Conservation (phyloP, 495 filamentous ascomycete genomes). For the Hypoxylon lienhwacheense region DNA sequence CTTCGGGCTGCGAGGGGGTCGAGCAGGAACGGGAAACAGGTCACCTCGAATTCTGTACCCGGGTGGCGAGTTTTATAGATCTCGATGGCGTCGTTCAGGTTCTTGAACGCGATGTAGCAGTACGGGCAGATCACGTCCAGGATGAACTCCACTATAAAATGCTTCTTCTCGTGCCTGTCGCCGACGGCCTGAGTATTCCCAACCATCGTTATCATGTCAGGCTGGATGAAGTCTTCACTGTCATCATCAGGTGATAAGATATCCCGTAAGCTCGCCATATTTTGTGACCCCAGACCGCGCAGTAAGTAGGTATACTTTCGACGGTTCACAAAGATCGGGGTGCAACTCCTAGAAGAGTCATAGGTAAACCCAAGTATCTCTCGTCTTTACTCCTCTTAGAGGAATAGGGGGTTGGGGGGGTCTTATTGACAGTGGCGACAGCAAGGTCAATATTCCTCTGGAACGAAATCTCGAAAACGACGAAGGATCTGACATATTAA, state of each 20-base stretch:
- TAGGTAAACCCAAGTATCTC: not conserved
- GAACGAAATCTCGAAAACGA: no score
- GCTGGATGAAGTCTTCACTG: not conserved
- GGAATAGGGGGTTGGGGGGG: not conserved
- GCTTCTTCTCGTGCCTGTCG: slow-evolving; percentile 20
- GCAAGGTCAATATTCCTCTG: no score
- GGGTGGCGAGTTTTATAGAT: slow-evolving; percentile 60
- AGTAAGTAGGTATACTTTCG: not conserved
- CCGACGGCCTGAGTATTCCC: not conserved
- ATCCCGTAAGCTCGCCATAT: slow-evolving; percentile 27
- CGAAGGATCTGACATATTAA: no score
- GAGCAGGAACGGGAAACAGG: slow-evolving; percentile 78
- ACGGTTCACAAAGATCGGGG: not conserved
- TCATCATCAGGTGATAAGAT: slow-evolving; percentile 5
- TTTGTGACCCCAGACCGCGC: not conserved
- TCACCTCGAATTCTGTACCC: slow-evolving; percentile 62
- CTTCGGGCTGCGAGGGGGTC: slow-evolving; percentile 56
- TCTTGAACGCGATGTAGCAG: slow-evolving; percentile 81
- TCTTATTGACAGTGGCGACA: no score
- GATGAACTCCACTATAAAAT: slow-evolving; percentile 72
- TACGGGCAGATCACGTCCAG: slow-evolving; percentile 80
- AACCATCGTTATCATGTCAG: not conserved
- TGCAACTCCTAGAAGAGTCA: slow-evolving; percentile 29
- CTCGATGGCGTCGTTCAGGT: slow-evolving; percentile 67
- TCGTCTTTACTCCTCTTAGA: not conserved